phyloP scores from a whole-genome alignment of 2,329 filamentous ascomycete species.

The Aspergillus jensenii region DNA sequence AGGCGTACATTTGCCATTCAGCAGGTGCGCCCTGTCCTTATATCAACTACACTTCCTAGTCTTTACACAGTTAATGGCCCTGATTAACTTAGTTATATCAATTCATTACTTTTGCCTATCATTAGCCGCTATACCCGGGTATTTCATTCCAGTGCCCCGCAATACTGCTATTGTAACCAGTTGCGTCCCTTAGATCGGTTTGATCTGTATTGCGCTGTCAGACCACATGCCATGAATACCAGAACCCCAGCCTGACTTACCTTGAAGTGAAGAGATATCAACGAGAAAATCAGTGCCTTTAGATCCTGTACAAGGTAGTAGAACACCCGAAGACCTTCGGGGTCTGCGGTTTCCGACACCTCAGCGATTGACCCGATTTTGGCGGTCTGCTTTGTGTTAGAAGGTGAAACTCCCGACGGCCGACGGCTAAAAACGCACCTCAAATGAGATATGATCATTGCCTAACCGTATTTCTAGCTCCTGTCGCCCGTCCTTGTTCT shows the following conservation, averaged over 20 bases:
- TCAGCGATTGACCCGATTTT: constrained; percentile 98
- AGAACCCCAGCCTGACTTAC: constrained; percentile 36
- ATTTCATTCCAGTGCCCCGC: neutral
- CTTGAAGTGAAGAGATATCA: constrained; percentile 98
- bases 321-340: constrained; percentile 93
- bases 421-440: constrained; percentile 56
- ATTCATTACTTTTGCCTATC: neutral
- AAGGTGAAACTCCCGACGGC: neutral
- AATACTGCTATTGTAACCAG: neutral
- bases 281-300: constrained; percentile 92
- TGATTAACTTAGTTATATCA: neutral
- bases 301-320: constrained; percentile 98
- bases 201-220: constrained; percentile 44
- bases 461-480: constrained; percentile 93
- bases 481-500: constrained; percentile 97
- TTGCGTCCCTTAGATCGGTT: constrained; percentile 45
- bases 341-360: constrained; percentile 92
- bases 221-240: constrained; percentile 1
- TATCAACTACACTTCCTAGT: neutral
- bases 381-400: constrained; percentile 65
- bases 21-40: neutral
- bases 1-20: neutral
- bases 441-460: constrained; percentile 95
- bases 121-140: neutral
- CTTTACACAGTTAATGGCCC: neutral